Base-by-base conservation (phyloP, 2,329 filamentous ascomycete genomes). In the Orbilia blumenaviensis region DNA sequence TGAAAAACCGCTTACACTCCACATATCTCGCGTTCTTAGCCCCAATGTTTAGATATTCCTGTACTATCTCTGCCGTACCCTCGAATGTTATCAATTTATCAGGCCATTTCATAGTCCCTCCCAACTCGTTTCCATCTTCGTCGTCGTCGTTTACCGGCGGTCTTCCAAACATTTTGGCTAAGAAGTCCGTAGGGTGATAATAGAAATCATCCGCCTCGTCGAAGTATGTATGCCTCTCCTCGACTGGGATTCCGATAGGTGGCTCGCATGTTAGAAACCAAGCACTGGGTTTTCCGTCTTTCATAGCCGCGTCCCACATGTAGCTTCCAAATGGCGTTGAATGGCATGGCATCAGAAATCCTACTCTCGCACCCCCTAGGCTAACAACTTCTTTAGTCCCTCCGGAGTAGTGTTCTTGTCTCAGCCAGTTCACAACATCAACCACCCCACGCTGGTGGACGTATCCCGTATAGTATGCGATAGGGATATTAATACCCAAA, bases 161-260 rank as follows among this genome's bases (percentile, higher is more conserved):
- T 12, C 41, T 29, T 27, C 75, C 76, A n/a, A 80, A 72, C 16
- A 88, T 83, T 48, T 82, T 78, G 69, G 83, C 78, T 29, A 94
- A 81, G 80, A 92, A 94, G 0, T 78, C 78, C 32, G 78, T 82
- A 4, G 90, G 88, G 76, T 91, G 83, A 8, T 85, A 87, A 83
- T 97, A 98, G 84, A 99, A 99, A 48, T 90, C 87, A 82, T 97
- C 94, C 6, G 93, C 94, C 84, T 99, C 94, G 82, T 97, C 94
- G 14, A 91, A 84, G 83, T 99, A 99, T 1, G 81, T 81, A 0
- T 84, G 85, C 44, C 94, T 89, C 81, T 92, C 87, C 12, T 77
- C 76, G 9, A 60, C 3, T 0, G 78, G 76, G 8, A 80, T 36
- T 7, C 64, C 48, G 14, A 66, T 10, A 2, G 64, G 66, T 27